A percentile compares a stretch with the other conserved stretches of the same genome.
These are phyloP conservation scores for Clonostachys solani DNA, from an alignment of 2,329 filamentous ascomycete genomes.

Conservation along the genomic window DNA sequence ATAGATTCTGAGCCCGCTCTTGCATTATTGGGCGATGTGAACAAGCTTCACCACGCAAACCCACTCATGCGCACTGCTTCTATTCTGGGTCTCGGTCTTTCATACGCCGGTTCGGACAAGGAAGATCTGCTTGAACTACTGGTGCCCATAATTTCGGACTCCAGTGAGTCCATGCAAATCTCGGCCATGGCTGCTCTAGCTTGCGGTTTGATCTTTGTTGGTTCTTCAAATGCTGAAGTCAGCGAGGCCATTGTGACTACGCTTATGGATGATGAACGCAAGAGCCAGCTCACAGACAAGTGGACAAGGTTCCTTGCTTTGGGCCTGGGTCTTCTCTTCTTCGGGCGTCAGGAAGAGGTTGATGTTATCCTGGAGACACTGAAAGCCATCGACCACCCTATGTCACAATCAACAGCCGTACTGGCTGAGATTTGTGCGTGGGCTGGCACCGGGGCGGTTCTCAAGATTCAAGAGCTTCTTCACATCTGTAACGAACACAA, in stretches of 20 bases:
- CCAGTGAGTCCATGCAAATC: slow-evolving; percentile 85
- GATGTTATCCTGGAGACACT: slow-evolving; percentile 95
- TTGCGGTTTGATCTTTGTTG: slow-evolving; percentile 86
- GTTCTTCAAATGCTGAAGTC: slow-evolving; percentile 85
- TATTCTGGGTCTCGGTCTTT: slow-evolving; percentile 93
- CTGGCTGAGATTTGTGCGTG: slow-evolving; percentile 96
- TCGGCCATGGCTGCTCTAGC: slow-evolving; percentile 94
- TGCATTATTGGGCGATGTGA: slow-evolving; percentile 75
- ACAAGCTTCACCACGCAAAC: slow-evolving; percentile 76
- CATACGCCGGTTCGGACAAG: slow-evolving; percentile 92
- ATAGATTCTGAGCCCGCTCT: slow-evolving; percentile 87
- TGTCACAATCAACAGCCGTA: slow-evolving; percentile 92
- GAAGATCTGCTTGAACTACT: slow-evolving; percentile 82
- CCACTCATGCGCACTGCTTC: slow-evolving; percentile 74
- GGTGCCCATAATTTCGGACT: slow-evolving; percentile 82
- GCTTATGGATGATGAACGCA: slow-evolving; percentile 87
- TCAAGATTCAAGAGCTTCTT: slow-evolving; percentile 95
- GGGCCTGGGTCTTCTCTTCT: slow-evolving; percentile 89
- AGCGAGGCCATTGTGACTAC: slow-evolving; percentile 90
- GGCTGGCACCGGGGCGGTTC: slow-evolving; percentile 93
- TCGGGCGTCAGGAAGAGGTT: slow-evolving; percentile 97
- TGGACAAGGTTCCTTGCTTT: slow-evolving; percentile 97
- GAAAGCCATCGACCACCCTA: slow-evolving; percentile 94
- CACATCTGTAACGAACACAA: slow-evolving; percentile 98
- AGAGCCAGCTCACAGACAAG: slow-evolving; percentile 90